These are phyloP conservation scores for Penicillium pulvis DNA, from an alignment of 495 filamentous ascomycete genomes.

Conservation along the genomic window DNA sequence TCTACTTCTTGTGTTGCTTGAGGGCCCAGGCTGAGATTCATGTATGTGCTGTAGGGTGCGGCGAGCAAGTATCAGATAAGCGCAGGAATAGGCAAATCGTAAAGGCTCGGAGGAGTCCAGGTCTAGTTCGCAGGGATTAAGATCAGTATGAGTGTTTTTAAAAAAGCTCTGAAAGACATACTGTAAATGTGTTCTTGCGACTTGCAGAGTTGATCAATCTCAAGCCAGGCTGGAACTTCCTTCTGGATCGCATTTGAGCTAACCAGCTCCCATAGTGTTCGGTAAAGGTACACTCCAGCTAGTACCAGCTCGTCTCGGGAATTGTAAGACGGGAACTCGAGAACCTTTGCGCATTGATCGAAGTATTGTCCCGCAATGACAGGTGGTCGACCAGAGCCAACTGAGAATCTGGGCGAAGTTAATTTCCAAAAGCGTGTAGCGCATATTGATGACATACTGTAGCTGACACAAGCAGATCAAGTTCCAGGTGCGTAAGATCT, in stretches of 20 bases:
- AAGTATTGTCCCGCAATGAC: conserved; percentile 20
- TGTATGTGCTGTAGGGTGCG: conserved; percentile 17
- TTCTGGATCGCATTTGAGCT: conserved; percentile 16
- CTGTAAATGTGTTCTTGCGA: conserved; percentile 20
- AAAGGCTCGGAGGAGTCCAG: conserved; percentile 24
- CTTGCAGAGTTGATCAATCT: conserved; percentile 17
- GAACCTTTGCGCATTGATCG: conserved; percentile 19
- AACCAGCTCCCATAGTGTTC: conserved; percentile 14
- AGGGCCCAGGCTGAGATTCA: background rate
- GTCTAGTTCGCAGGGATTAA: conserved; percentile 1
- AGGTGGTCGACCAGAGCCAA: conserved; percentile 20
- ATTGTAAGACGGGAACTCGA: conserved; percentile 19
- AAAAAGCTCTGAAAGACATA: background rate
- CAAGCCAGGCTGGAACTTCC: conserved; percentile 12
- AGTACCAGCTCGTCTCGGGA: conserved; percentile 20
- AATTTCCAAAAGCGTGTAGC: background rate
- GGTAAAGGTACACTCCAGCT: conserved; percentile 17
- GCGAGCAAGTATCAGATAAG: conserved; percentile 22
- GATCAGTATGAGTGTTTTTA: background rate
- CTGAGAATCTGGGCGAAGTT: conserved; percentile 12
- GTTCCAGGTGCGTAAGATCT: conserved; percentile 22
- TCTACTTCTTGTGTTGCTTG: background rate
- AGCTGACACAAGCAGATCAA: conserved; percentile 23
- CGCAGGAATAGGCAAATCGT: conserved; percentile 23
- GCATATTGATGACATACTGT: conserved; percentile 9